Evolutionary conservation across 2,329 filamentous ascomycete genomes (phyloP).

Genomic region (Chaetomiaceae sp.): DNA sequence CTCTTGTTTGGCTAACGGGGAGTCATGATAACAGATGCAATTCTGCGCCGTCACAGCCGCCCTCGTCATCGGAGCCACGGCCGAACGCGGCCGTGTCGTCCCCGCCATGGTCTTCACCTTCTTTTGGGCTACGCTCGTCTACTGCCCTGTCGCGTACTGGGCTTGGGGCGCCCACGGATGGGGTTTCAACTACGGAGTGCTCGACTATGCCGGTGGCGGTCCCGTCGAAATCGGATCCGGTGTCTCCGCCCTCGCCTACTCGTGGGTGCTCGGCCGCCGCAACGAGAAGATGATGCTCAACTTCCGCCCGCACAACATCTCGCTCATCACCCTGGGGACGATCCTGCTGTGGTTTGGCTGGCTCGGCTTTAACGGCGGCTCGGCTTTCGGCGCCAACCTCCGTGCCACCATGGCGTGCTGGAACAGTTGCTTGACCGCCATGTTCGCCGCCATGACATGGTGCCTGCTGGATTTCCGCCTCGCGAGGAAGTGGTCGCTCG

Average conservation of each 20-base stretch:
- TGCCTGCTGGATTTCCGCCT: slow-evolving; percentile 92
- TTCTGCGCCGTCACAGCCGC: slow-evolving; percentile 91
- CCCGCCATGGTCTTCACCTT: slow-evolving; percentile 95
- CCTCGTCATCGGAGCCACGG: slow-evolving; percentile 86
- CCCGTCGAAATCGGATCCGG: slow-evolving; percentile 97
- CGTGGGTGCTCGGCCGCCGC: slow-evolving; percentile 87
- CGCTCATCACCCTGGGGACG: slow-evolving; percentile 91
- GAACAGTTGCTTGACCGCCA: slow-evolving; percentile 92
- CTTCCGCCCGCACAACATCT: slow-evolving; percentile 98
- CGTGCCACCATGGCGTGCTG: slow-evolving; percentile 95
- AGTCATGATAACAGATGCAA: slow-evolving; percentile 66
- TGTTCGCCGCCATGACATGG: slow-evolving; percentile 91
- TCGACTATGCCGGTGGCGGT: slow-evolving; percentile 94
- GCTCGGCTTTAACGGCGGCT: slow-evolving; percentile 98
- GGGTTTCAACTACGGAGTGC: slow-evolving; percentile 83
- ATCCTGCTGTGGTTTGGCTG: slow-evolving; percentile 97
- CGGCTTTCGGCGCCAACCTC: slow-evolving; percentile 87
- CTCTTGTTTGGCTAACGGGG: slow-evolving; percentile 7
- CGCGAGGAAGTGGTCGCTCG: slow-evolving; percentile 85
- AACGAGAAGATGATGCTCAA: slow-evolving; percentile 99
- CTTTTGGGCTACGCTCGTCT: slow-evolving; percentile 94
- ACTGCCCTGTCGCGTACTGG: slow-evolving; percentile 96
- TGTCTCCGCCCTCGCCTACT: slow-evolving; percentile 89
- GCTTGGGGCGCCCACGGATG: slow-evolving; percentile 94
- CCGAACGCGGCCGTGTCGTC: slow-evolving; percentile 87